Percentiles rank a stretch among this genome's conserved stretches.
These are phyloP conservation scores for Tympanopsis confertula DNA, from an alignment of 2,329 filamentous ascomycete species.

Conservation along the genomic window DNA sequence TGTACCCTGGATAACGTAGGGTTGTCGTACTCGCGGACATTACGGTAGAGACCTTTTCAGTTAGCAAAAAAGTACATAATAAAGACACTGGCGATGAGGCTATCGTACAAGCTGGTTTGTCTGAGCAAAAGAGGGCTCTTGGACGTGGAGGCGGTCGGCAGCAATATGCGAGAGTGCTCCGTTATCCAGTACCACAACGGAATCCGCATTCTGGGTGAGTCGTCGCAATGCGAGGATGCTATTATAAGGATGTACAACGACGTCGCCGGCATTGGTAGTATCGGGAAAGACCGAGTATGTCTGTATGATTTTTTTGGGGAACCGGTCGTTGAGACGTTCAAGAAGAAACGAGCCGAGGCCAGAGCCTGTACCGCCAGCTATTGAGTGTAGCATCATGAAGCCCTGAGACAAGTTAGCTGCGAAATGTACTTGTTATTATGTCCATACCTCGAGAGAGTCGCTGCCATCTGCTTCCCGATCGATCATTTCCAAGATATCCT, in stretches of 20 bases:
- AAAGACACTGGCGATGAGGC: not conserved
- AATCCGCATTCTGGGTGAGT: slow-evolving; percentile 91
- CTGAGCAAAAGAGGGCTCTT: slow-evolving; percentile 90
- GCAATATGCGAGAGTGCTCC: slow-evolving; percentile 88
- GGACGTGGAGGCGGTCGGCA: slow-evolving; percentile 84
- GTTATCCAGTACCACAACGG: slow-evolving; percentile 93
- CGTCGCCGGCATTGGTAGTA: slow-evolving; percentile 73
- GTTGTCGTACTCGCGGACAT: slow-evolving; percentile 98
- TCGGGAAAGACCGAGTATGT: slow-evolving; percentile 98
- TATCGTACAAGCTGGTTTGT: slow-evolving; percentile 82
- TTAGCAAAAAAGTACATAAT: slow-evolving; percentile 4
- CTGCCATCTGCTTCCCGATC: slow-evolving; percentile 95
- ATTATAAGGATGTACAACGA: slow-evolving; percentile 98
- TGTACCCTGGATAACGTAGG: slow-evolving; percentile 92
- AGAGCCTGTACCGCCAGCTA: slow-evolving; percentile 93
- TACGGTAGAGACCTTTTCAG: slow-evolving; percentile 67
- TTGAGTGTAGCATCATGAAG: slow-evolving; percentile 98
- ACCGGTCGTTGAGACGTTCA: slow-evolving; percentile 89
- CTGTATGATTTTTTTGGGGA: slow-evolving; percentile 97
- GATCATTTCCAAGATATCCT: slow-evolving; percentile 99
- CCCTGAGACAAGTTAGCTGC: slow-evolving; percentile 38
- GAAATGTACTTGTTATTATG: not conserved
- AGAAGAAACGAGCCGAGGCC: slow-evolving; percentile 92
- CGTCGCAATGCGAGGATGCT: slow-evolving; percentile 83
- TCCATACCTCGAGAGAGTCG: slow-evolving; percentile 73